phyloP scores from a whole-genome alignment of 257 asterid genomes.

The Leptodermis oblonga region DNA sequence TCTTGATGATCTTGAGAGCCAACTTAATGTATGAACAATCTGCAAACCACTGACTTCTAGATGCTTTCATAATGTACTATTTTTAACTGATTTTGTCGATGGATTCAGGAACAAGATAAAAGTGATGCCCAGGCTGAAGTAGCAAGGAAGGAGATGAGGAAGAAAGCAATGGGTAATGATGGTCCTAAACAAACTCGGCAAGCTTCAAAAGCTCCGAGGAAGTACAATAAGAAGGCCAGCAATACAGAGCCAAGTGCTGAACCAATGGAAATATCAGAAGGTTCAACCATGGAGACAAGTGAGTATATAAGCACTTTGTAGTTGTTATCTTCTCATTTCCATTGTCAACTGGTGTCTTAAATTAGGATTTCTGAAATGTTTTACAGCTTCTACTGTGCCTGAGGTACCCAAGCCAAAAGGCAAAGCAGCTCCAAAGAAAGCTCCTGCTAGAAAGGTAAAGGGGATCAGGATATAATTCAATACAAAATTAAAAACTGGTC shows the following conservation, averaged over 20 bases:
- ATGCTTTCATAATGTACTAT: conserved; percentile 3
- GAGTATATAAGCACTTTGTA: conserved; percentile 9
- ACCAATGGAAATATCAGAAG: conserved; percentile 51
- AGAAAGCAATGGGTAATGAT: conserved; percentile 31
- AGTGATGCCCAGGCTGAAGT: conserved; percentile 33
- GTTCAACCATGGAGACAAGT: conserved; percentile 47
- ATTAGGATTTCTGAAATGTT: neutral
- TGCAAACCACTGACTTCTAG: neutral
- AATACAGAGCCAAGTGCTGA: conserved; percentile 44
- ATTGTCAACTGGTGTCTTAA: neutral
- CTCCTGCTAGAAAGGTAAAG: conserved; percentile 72
- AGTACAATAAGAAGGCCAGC: conserved; percentile 43
- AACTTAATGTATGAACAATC: conserved; percentile 56
- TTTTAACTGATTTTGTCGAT: neutral
- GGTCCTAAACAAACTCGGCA: conserved; percentile 26
- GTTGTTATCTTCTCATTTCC: neutral
- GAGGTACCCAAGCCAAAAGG: conserved; percentile 54
- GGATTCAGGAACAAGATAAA: conserved; percentile 53
- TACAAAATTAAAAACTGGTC: neutral
- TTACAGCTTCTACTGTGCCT: conserved; percentile 20
- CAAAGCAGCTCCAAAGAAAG: conserved; percentile 69
- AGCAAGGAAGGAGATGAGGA: conserved; percentile 34
- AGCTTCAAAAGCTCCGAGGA: conserved; percentile 44
- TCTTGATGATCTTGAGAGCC: conserved; percentile 66
- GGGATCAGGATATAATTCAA: neutral